phyloP scores from a whole-genome alignment of 208 protist genomes.

The Trypanosomatidae sp. region DNA sequence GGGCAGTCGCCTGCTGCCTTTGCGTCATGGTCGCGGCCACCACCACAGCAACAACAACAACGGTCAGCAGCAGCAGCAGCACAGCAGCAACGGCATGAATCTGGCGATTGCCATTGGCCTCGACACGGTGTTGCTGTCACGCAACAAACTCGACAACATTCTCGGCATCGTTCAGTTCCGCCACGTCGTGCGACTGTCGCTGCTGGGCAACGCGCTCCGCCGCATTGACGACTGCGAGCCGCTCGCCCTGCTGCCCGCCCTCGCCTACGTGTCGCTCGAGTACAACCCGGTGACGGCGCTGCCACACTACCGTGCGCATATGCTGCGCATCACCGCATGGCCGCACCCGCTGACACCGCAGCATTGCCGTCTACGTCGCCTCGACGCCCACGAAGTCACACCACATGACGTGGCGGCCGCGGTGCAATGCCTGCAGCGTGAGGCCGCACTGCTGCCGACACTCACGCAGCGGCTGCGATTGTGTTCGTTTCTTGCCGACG shows the following conservation, averaged over 20 bases:
- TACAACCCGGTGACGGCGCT: conserved; percentile 71
- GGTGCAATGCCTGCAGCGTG: conserved; percentile 34
- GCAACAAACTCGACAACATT: conserved; percentile 40
- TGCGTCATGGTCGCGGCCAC: too few relatives aligned
- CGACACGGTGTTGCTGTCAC: conserved; percentile 65
- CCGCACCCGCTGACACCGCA: conserved; percentile 25
- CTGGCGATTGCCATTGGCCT: conserved; percentile 50
- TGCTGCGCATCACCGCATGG: conserved; percentile 69
- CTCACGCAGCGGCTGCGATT: conserved; percentile 48
- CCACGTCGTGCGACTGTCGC: conserved; percentile 60
- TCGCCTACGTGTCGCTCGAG: conserved; percentile 71
- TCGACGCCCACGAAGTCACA: conserved; percentile 34
- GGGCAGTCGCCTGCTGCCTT: too few relatives aligned
- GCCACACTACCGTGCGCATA: conserved; percentile 66
- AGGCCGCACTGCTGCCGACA: conserved; percentile 40
- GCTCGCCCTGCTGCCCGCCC: conserved; percentile 43
- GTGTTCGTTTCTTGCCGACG: conserved; percentile 26
- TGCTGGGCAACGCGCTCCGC: conserved; percentile 61
- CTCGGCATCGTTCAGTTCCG: conserved; percentile 73
- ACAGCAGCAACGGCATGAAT: too few relatives aligned
- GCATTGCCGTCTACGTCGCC: conserved; percentile 52
- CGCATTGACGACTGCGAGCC: conserved; percentile 67
- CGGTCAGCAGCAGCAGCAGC: too few relatives aligned
- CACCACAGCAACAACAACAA: too few relatives aligned
- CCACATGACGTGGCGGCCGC: conserved; percentile 23